Conservation (phyloP, 805 yeast species). For the Candida andamanensis region DNA sequence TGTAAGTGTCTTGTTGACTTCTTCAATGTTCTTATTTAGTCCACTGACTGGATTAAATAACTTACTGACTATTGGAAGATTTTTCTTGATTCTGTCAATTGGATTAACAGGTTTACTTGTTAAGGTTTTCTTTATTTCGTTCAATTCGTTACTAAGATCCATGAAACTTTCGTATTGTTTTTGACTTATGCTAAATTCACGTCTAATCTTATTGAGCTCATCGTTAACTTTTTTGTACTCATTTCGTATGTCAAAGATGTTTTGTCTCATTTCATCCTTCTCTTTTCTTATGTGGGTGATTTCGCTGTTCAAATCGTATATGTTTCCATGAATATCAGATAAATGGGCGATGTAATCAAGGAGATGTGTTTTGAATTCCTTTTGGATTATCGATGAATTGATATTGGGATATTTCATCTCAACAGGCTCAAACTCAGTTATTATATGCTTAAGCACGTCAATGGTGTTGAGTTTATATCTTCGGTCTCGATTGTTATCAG, state of each 20-base stretch:
- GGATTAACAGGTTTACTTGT: no score
- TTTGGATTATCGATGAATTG: slow-evolving; percentile 21
- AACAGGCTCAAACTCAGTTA: slow-evolving; percentile 24
- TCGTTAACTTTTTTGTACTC: slow-evolving; percentile 29
- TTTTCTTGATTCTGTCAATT: slow-evolving; percentile 6
- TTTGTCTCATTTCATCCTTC: slow-evolving; percentile 26
- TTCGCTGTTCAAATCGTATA: slow-evolving; percentile 25
- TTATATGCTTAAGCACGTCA: slow-evolving; percentile 33
- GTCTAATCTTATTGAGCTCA: slow-evolving; percentile 24
- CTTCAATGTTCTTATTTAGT: slow-evolving; percentile 15
- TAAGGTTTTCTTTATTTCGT: slow-evolving; percentile 1
- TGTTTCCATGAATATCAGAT: slow-evolving; percentile 30
- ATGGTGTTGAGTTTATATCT: slow-evolving; percentile 27
- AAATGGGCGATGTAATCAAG: slow-evolving; percentile 24
- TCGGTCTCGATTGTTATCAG: slow-evolving; percentile 17
- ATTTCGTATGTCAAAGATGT: slow-evolving; percentile 25
- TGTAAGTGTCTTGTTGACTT: slow-evolving; percentile 19
- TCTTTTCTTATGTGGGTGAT: slow-evolving; percentile 24
- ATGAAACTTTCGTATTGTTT: slow-evolving; percentile 13
- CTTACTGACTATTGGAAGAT: slow-evolving; percentile 5
- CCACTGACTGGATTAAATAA: slow-evolving; percentile 24
- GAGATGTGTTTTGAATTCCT: slow-evolving; percentile 28
- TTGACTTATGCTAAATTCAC: slow-evolving; percentile 14
- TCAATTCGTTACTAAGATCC: slow-evolving; percentile 4
- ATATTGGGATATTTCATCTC: slow-evolving; percentile 9